These are phyloP conservation scores for Phaffia australis DNA, from an alignment of 768 basidiomycete genomes.

Conservation along the genomic window DNA sequence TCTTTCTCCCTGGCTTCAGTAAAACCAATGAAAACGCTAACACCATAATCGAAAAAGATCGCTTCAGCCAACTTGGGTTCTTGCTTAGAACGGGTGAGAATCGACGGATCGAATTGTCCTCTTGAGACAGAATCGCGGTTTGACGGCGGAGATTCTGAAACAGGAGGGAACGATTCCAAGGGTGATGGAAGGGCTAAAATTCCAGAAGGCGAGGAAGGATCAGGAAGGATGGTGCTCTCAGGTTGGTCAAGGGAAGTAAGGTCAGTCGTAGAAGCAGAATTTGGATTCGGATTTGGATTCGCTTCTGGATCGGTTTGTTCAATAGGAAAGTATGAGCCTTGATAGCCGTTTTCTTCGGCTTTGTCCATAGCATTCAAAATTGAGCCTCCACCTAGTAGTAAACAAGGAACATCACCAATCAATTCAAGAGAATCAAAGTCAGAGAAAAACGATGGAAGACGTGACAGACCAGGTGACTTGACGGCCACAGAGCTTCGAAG, in stretches of 20 bases:
- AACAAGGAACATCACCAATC: constrained; percentile 29
- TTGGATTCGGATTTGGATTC: constrained; percentile 1
- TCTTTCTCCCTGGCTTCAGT: constrained; percentile 53
- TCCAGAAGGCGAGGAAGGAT: background rate
- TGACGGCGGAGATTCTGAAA: background rate
- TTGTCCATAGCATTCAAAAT: constrained; percentile 62
- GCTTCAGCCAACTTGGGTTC: constrained; percentile 37
- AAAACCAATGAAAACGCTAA: constrained; percentile 84
- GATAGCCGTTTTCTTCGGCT: constrained; percentile 81
- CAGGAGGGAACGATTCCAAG: background rate
- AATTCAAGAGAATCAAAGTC: background rate
- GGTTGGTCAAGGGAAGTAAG: background rate
- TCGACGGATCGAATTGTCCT: too few species aligned
- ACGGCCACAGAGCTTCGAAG: constrained; percentile 70
- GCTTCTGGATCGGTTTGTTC: constrained; percentile 9
- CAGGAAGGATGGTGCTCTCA: background rate
- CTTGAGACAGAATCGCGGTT: too few species aligned
- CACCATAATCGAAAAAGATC: constrained; percentile 56
- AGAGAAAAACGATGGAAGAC: background rate
- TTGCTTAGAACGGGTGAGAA: background rate
- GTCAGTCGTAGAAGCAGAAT: background rate
- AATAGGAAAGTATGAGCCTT: constrained; percentile 64
- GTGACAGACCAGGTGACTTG: constrained; percentile 33
- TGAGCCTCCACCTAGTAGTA: constrained; percentile 44
- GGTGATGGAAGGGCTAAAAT: background rate